Base-by-base conservation (phyloP, 2,329 filamentous ascomycete species). In the Chaetomium olivaceum region DNA sequence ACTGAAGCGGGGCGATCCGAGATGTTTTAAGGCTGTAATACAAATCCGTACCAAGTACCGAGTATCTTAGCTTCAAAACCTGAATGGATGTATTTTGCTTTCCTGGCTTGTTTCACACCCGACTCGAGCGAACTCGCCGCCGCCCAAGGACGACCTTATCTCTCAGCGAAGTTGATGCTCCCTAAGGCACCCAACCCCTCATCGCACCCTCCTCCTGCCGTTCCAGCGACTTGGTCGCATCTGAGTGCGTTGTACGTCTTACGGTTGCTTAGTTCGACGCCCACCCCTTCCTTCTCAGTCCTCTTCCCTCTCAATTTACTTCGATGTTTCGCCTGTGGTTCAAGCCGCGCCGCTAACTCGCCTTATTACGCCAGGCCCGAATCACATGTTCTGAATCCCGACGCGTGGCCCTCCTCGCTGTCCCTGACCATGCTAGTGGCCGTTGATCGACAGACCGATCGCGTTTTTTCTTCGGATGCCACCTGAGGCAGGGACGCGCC, bases 361-460 rank as follows among this genome's bases (percentile, higher is more conserved):
- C 21, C 12, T 3, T 9, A 33, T 5, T 29, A 7, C n/a, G 19
- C 21, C 59, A 55, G 48, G 12, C 21, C 5, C 54, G 19, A 33
- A 39, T n/a, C 54, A 21, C 23, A 31, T 6, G 27, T 39, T 33
- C 29, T 6, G 2, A 6, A 31, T 14, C 6, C 27, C 46, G 27
- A 43, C 52, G 9, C 50, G 27, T 36, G 12, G 12, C n/a, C 11
- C 14, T 27, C 23, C 31, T 48, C 14, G 23, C 58, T 25, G 9
- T 3, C 16, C 27, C 19, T 33, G 61, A 69, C 58, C 50, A 70
- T 70, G 70, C 51, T 58, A 58, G 58, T 25, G 62, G 36, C 50
- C 67, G 23, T 48, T 51, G 36, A 23, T 48, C 39, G 43, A 21
- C 62, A 14, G 33, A 27, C 57, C 58, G 56, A 43, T 66, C 51